Base-by-base conservation (phyloP, 2,329 filamentous ascomycete genomes). In the Celoporthe dispersa region DNA sequence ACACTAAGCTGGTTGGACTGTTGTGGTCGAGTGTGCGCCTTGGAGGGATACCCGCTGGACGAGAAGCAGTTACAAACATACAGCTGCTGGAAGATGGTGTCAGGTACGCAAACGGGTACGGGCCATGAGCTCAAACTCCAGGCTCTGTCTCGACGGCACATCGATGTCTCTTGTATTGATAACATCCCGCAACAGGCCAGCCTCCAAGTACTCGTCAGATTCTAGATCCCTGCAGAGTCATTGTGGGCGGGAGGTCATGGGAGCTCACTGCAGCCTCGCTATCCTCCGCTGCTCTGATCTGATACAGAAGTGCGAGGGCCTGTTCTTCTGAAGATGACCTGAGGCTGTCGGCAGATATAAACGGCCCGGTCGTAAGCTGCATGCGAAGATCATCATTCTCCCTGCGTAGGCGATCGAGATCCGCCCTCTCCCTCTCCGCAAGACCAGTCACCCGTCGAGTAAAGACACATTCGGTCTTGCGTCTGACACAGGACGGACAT, bases 81-180 rank as follows among this genome's bases (percentile, higher is more conserved):
- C 37, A 8, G 0, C 37, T 25, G n/a, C 31, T 3, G 9, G 57
- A 35, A 4, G 66, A 8, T 12, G 66, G 7, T 16, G 63, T 51
- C 2, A 69, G 62, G 28, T 73, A 72, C n/a, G 68, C 11, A 22
- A 72, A 44, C 1, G 70, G 64, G 39, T 73, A 69, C 12, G 60
- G 5, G 70, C 63, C 63, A 71, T 72, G 11, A 72, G 48, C 53
- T 71, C 72, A 51, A 72, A 73, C 35, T 73, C 72, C 6, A 73
- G 65, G 12, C 70, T 71, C 1, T 48, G 57, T 14, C 64, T 67
- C 4, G 60, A 37, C 16, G 70, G 68, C 11, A 28, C 48, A 5
- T 44, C 61, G 6, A 72, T 70, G 48, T 33, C 64, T 14, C 62
- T 39, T 14, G 60, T 25, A 0, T 53, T 68, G 14, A 71, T 61